A percentile compares a stretch with the other conserved stretches of the same genome.
Conservation (phyloP, 2,329 filamentous ascomycete species). For the Penicillium sp. region DNA sequence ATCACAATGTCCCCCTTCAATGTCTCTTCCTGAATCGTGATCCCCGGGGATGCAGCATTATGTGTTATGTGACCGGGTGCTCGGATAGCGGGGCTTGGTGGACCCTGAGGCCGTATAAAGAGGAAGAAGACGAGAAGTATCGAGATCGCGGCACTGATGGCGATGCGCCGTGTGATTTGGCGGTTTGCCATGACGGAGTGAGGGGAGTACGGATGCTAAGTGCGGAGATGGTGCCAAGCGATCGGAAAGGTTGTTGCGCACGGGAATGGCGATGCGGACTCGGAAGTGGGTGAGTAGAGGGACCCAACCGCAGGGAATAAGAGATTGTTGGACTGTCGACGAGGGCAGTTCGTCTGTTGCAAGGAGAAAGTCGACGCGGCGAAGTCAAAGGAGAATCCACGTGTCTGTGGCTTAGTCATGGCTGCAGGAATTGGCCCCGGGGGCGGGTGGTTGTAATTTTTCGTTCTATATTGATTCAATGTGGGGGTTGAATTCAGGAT, state of each 20-base stretch:
- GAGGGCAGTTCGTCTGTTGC: too few species aligned
- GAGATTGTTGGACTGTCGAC: too few species aligned
- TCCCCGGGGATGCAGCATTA: constrained; percentile 23
- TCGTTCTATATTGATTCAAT: too few species aligned
- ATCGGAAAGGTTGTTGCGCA: too few species aligned
- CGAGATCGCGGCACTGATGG: constrained; percentile 36
- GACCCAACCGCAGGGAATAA: too few species aligned
- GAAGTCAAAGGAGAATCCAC: too few species aligned
- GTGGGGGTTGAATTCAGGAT: background rate
- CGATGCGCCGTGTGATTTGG: constrained; percentile 42
- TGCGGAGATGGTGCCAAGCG: background rate
- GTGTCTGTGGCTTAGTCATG: constrained; percentile 20
- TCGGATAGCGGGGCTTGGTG: constrained; percentile 38
- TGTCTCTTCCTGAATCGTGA: constrained; percentile 38
- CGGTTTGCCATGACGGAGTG: constrained; percentile 38
- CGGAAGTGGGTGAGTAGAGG: too few species aligned
- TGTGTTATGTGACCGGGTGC: constrained; percentile 47
- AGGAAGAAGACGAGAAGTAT: constrained; percentile 43
- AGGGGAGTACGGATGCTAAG: background rate
- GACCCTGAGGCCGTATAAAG: constrained; percentile 43
- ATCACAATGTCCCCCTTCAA: constrained; percentile 51
- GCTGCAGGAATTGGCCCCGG: too few species aligned
- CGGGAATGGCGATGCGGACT: too few species aligned
- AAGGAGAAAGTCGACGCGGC: background rate
- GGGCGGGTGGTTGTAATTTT: background rate